Evolutionary conservation across 805 yeast species (phyloP), one percentile per base, ranked within the genome.

Genomic region (Crinitomyces ghanaensis): DNA sequence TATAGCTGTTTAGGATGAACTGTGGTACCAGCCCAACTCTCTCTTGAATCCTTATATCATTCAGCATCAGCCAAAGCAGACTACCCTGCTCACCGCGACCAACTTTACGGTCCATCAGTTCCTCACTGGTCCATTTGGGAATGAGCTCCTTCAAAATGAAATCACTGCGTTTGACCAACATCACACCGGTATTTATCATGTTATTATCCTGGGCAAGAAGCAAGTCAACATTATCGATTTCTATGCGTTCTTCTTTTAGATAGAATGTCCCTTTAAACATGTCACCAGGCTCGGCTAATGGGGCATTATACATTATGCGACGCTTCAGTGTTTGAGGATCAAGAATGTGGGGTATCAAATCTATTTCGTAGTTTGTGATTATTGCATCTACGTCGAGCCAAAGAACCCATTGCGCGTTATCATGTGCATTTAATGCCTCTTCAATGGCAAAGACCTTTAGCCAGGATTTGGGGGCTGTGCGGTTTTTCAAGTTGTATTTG

Each of bases 341-440:
- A 8, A 57, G 40, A 3, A 57, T 15, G 24, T 51, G 51, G 5
- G 36, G 28, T 4, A 45, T 49, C 4, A 57, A 34, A 14, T 50
- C 51, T 23, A 22, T 23, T 27, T 31, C 11, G 34, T 31, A 7
- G 34, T 31, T 6, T 31, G 34, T 22, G 34, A 28, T 14, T 31
- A 22, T 13, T 31, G 34, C 14, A 14, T 21, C 17, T 20, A 25
- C 7, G 15, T 25, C 17, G 17, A 25, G 13, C 27, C 27, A 8
- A 8, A 9, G 27, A 18, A 57, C 43, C 62, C 62, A 57, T 31
- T 57, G 57, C 12, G 51, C 59, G 3, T 50, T 45, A 3, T 61
- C 59, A 34, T 51, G 34, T 16, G 26, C 26, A 11, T 41, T 46
- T 23, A 55, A 53, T 4, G 56, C 49, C 11, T 50, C 49, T 31